Conservation (phyloP, 2,329 filamentous ascomycete genomes). For the Pseudopithomyces chartarum region DNA sequence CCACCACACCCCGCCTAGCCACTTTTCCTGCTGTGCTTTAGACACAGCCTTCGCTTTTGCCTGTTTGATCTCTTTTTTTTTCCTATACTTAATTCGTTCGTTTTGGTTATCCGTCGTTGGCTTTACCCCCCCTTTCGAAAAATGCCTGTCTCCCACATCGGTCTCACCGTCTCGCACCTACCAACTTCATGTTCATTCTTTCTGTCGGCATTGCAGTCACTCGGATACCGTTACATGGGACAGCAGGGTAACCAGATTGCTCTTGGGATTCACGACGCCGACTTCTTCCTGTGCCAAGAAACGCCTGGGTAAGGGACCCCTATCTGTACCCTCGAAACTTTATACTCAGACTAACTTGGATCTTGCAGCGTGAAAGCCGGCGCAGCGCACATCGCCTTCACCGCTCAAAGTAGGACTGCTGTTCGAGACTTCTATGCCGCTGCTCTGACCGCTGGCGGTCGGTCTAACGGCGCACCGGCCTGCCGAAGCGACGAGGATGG, state of each 20-base stretch:
- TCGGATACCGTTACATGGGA: slow-evolving; percentile 75
- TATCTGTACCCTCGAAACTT: slow-evolving; percentile 14
- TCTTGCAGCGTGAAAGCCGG: slow-evolving; percentile 52
- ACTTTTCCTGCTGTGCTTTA: slow-evolving; percentile 18
- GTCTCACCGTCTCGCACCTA: slow-evolving; percentile 75
- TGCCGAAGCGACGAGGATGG: slow-evolving; percentile 58
- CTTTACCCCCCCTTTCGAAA: slow-evolving; percentile 16
- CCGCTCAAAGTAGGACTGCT: slow-evolving; percentile 66
- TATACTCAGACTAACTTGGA: slow-evolving; percentile 32
- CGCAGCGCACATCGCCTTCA: slow-evolving; percentile 68
- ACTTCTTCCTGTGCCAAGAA: slow-evolving; percentile 69
- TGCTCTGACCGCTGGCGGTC: slow-evolving; percentile 68
- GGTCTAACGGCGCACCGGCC: slow-evolving; percentile 62
- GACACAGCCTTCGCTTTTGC: slow-evolving; percentile 4
- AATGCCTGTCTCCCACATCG: slow-evolving; percentile 68
- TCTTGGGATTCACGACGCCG: slow-evolving; percentile 63
- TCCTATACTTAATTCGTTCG: slow-evolving; percentile 19
- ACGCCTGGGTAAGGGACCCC: slow-evolving; percentile 58
- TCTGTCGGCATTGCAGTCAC: slow-evolving; percentile 74
- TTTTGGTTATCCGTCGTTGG: slow-evolving; percentile 20
- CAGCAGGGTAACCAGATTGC: slow-evolving; percentile 65
- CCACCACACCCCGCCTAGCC: slow-evolving; percentile 12
- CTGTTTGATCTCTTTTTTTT: slow-evolving; percentile 12
- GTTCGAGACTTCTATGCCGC: slow-evolving; percentile 75
- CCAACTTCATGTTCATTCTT: slow-evolving; percentile 84